Evolutionary conservation across 2,329 filamentous ascomycete species (phyloP), one percentile per base, ranked within the genome.

Genomic region (Mollisia scopiformis): DNA sequence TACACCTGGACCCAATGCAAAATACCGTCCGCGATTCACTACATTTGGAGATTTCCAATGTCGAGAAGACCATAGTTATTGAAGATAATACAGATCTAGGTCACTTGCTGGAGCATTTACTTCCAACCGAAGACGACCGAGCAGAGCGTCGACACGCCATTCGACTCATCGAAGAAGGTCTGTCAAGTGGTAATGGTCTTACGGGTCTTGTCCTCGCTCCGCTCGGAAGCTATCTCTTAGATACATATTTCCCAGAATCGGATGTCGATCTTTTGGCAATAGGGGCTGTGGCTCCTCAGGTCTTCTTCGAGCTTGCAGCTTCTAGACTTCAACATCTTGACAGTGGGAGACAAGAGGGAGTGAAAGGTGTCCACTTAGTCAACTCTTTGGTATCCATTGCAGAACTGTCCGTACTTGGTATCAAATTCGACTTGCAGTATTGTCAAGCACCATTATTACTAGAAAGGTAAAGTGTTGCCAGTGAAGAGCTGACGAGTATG

Each of bases 231-330:
- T 78, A 85, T 6, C 80, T 87, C 0, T 85, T 89, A n/a, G 88
- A 88, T 0, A 90, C 88, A 0, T 89, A 87, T 13, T 65, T 65
- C 27, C 2, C 67, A 84, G 83, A 2, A 75, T 90, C 2, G 83
- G 82, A 89, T 66, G 79, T 91, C 6, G 86, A 91, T 72, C 87
- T 86, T 66, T 78, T 90, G 6, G 88, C 82, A 65, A 83, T 90
- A 43, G 64, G 62, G 5, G 33, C 53, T 25, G 57, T 62, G n/a
- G 23, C 39, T n/a, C 60, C 62, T 27, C 33, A 37, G 39, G 27
- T 57, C 3, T 66, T 66, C 49, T 65, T 66, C 27, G 56, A 63
- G 11, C 11, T 41, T 21, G 62, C 61, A 14, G 35, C 49, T 14
- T 43, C 35, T 1, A 33, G 53, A n/a, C 52, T 66, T 6, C 19